These are phyloP conservation scores for Dictyostelium purpureum DNA, from an alignment of 78 protist genomes.

Conservation along the genomic window DNA sequence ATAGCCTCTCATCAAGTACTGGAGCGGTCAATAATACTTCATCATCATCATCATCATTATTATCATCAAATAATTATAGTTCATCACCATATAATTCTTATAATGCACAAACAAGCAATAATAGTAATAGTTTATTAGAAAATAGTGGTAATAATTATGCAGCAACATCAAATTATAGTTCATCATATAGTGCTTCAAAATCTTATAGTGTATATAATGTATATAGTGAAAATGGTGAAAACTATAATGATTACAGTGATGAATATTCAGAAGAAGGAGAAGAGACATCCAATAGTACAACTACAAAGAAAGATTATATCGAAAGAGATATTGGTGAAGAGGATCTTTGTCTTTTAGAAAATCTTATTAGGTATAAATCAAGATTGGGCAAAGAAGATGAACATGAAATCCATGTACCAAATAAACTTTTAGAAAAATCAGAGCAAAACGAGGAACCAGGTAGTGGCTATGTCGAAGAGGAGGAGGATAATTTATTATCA, in stretches of 20 bases:
- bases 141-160: no score
- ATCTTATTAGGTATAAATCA: not conserved
- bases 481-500: not conserved
- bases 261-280: not conserved
- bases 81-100: not conserved
- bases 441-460: not conserved
- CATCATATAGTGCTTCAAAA: not conserved
- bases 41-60: no score
- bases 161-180: not conserved
- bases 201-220: not conserved
- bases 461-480: not conserved
- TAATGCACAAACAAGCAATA: not conserved
- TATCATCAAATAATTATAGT: not conserved
- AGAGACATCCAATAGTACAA: not conserved
- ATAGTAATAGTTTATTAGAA: no score
- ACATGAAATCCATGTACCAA: not conserved
- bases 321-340: slow-evolving; percentile 33
- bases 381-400: not conserved
- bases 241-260: not conserved
- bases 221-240: not conserved
- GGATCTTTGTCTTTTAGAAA: not conserved
- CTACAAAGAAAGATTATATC: not conserved
- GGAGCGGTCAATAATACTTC: not conserved
- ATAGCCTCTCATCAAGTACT: not conserved
- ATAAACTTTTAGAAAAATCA: not conserved